A percentile compares a stretch with the other conserved stretches of the same genome.
Conservation (phyloP, 2,329 filamentous ascomycete species). For the Claviceps sp. region DNA sequence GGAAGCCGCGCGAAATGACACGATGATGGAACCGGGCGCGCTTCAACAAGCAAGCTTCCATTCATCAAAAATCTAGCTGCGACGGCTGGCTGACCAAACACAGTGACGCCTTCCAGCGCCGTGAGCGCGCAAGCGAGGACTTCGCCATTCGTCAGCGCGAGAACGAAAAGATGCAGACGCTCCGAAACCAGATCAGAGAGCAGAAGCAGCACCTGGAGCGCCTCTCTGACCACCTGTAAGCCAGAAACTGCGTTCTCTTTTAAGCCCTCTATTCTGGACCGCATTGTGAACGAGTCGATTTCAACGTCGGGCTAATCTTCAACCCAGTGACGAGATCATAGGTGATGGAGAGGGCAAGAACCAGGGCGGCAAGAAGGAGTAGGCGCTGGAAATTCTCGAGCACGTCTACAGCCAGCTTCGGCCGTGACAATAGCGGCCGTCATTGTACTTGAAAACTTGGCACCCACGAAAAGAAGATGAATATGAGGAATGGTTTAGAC, state of each 20-base stretch:
- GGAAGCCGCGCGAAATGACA: neutral
- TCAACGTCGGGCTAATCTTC: neutral
- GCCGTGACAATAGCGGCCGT: neutral
- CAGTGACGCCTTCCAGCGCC: conserved; percentile 85
- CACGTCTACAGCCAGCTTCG: neutral
- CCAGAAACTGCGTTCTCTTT: conserved; percentile 19
- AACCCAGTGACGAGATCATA: conserved; percentile 58
- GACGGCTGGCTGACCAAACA: conserved; percentile 4
- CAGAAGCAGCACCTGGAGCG: conserved; percentile 76
- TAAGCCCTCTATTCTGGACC: conserved; percentile 5
- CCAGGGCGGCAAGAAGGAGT: conserved; percentile 48
- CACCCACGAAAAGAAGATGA: neutral
- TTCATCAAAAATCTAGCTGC: neutral
- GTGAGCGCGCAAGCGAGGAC: conserved; percentile 79
- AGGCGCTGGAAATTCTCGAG: neutral
- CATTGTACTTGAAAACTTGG: neutral
- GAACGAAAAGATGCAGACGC: conserved; percentile 72
- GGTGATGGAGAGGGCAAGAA: conserved; percentile 28
- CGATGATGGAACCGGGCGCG: neutral
- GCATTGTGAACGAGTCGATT: conserved; percentile 2
- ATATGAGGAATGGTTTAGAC: neutral
- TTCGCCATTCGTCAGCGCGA: conserved; percentile 77
- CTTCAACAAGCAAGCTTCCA: too few relatives aligned
- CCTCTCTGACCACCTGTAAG: conserved; percentile 67
- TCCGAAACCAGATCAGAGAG: conserved; percentile 60